These are phyloP conservation scores for Pythium rishiriense DNA, from an alignment of 352 stramenopile species.

Conservation along the genomic window DNA sequence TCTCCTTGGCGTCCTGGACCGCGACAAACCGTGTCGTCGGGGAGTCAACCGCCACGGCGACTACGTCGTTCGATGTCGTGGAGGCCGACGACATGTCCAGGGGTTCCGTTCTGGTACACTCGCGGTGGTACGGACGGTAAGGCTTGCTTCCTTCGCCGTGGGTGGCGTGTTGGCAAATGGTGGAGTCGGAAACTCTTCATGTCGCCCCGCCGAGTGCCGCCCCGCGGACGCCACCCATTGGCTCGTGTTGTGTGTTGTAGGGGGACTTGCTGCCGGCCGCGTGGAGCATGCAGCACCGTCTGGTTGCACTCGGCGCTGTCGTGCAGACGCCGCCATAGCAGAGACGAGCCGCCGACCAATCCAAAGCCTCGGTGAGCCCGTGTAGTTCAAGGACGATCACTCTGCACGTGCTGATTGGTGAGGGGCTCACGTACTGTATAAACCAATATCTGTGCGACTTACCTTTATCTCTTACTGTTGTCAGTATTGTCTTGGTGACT, in stretches of 20 bases:
- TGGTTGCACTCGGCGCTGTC: background rate
- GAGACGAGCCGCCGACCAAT: background rate
- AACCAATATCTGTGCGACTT: background rate
- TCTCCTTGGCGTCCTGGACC: constrained; percentile 14
- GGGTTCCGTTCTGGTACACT: background rate
- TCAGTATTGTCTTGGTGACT: too few species aligned
- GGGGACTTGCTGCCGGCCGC: background rate
- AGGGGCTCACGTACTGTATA: background rate
- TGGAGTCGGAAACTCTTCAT: background rate
- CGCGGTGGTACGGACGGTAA: background rate
- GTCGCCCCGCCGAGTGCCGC: background rate
- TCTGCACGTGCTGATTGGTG: background rate
- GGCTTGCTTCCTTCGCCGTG: background rate
- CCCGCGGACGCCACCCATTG: background rate
- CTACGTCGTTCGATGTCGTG: background rate
- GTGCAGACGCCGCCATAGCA: background rate
- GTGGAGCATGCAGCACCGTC: constrained; percentile 1
- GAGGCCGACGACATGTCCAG: background rate
- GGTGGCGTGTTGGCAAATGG: constrained; percentile 9
- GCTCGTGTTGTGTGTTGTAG: background rate
- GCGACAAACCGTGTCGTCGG: background rate
- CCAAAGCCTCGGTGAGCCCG: background rate
- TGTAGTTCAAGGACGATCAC: constrained; percentile 6
- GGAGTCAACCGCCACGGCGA: constrained; percentile 4
- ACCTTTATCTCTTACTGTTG: background rate